Evolutionary conservation across 176 grass and related monocot species (phyloP), one percentile per base, ranked within the genome.

Genomic region (Microstegium vimineum): DNA sequence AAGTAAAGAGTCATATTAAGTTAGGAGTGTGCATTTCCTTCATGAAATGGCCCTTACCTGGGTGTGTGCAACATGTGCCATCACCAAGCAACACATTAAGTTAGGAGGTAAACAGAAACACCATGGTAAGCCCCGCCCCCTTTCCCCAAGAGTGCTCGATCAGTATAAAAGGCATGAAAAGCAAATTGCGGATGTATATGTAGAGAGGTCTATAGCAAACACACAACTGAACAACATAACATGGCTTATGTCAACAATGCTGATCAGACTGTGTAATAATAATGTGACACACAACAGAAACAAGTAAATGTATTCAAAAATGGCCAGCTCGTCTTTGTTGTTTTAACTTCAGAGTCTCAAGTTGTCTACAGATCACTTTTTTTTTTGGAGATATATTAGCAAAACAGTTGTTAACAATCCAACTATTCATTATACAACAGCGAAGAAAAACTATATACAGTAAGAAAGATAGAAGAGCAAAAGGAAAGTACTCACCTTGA

Each of bases 401-500:
- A 49, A 49, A 62, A 23, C 51, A 12, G 13, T 34, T 74, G 79
- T 72, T 15, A 74, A 73, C 31, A 70, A 41, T 59, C 69, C 32
- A 63, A 42, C 32, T 71, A 54, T 67, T 15, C 42, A 66, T 38
- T 41, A 64, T 74, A 72, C 28, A 26, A 4, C 75, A 87, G 70
- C 31, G 15, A n/a, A 49, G 72, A n/a, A 6, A 64, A 72, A 45
- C 15, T 79, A 36, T 49, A 69, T 62, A 49, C n/a, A 82, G 70
- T 42, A 67, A 46, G 71, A 78, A 61, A 65, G 63, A 70, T 54
- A 60, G 28, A 28, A 31, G 27, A 66, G 8, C 15, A 68, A 74
- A 86, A 62, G 54, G 68, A 51, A 74, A 73, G 43, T 27, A 27
- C 1, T 33, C 72, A 98, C 96, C 93, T 94, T 95, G 82, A 95